phyloP scores from a whole-genome alignment of 306 rosid species.

The Sophora flavescens region DNA sequence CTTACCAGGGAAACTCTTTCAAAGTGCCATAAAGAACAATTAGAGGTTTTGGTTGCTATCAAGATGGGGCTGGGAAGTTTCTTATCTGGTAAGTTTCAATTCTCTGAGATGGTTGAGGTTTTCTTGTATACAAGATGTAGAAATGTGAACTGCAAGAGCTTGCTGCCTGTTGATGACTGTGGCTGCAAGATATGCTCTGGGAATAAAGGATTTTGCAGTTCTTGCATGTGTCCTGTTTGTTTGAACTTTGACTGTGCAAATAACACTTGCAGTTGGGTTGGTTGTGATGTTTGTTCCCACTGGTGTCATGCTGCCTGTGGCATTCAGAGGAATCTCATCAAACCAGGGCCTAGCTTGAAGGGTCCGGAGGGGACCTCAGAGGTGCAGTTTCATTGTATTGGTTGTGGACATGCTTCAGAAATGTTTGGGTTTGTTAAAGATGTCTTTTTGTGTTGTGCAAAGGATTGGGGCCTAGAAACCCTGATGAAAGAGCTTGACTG shows the following conservation, averaged over 20 bases:
- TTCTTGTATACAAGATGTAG: conserved; percentile 73
- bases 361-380: conserved; percentile 75
- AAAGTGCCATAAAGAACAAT: conserved; percentile 70
- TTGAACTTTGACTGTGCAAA: conserved; percentile 85
- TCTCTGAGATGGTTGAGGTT: conserved; percentile 72
- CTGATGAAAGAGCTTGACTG: conserved; percentile 80
- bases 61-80: conserved; percentile 74
- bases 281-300: conserved; percentile 87
- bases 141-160: conserved; percentile 69
- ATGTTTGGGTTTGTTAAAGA: conserved; percentile 93
- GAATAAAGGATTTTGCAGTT: conserved; percentile 80
- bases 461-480: conserved; percentile 80
- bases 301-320: conserved; percentile 94
- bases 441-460: conserved; percentile 75
- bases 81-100: conserved; percentile 57
- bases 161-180: conserved; percentile 82
- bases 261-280: conserved; percentile 92
- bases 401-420: conserved; percentile 82
- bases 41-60: conserved; percentile 70
- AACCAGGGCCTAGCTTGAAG: conserved; percentile 81
- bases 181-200: conserved; percentile 83
- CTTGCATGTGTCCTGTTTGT: conserved; percentile 90
- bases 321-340: conserved; percentile 74
- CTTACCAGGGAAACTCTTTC: conserved; percentile 71
- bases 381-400: conserved; percentile 85